Conservation (phyloP, 2,329 filamentous ascomycete species). For the Neonectria magnoliae region DNA sequence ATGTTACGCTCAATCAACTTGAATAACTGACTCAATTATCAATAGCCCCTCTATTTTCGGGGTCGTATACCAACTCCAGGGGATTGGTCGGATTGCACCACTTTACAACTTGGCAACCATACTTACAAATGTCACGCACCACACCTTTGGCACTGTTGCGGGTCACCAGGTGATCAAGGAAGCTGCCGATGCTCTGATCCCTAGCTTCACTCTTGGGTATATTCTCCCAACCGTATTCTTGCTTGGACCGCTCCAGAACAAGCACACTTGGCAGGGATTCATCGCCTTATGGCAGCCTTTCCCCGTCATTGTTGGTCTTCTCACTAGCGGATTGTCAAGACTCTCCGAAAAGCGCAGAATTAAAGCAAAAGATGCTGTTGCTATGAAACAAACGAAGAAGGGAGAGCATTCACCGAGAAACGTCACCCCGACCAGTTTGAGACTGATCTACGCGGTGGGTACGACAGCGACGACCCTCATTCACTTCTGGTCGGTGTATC, state of each 20-base stretch:
- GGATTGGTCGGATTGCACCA: neutral
- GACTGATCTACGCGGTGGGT: neutral
- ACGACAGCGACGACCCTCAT: neutral
- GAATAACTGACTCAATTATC: neutral
- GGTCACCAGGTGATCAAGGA: neutral
- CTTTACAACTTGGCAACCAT: neutral
- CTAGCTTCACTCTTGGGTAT: neutral
- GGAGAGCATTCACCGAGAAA: neutral
- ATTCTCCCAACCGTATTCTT: neutral
- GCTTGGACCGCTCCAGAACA: neutral
- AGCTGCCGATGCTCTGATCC: neutral
- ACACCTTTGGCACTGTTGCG: neutral
- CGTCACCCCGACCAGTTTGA: neutral
- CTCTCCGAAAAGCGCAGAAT: neutral
- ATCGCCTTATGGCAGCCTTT: neutral
- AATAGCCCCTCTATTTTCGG: neutral
- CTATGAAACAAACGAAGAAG: neutral
- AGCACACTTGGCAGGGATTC: neutral
- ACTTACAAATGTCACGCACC: neutral
- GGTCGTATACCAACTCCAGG: neutral
- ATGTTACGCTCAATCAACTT: too few species aligned
- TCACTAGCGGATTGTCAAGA: neutral
- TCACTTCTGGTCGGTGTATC: neutral
- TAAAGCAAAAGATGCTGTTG: neutral
- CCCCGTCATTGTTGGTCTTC: neutral